These are phyloP conservation scores for Tephrocybe sp. DNA, from an alignment of 768 basidiomycete species.

Conservation along the genomic window DNA sequence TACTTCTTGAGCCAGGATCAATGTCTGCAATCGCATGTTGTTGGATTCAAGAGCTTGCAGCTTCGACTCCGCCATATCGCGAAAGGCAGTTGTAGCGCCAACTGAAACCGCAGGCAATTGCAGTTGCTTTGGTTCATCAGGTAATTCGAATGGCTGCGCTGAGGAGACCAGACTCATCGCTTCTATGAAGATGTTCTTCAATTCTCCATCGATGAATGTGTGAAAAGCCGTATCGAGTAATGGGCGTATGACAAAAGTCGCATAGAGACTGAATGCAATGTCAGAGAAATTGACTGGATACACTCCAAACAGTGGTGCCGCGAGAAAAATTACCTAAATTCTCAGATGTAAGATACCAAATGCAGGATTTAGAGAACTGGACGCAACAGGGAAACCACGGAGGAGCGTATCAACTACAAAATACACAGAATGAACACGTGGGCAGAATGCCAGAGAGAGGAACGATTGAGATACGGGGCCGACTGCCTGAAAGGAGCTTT, in stretches of 20 bases:
- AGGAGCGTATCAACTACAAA: slow-evolving; percentile 8
- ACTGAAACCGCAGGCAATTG: too few species aligned
- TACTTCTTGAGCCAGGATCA: too few species aligned
- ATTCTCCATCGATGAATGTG: slow-evolving; percentile 2
- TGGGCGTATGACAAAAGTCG: slow-evolving; percentile 9
- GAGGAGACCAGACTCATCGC: slow-evolving; percentile 5
- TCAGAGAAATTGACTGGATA: slow-evolving; percentile 27
- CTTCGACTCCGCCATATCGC: background rate
- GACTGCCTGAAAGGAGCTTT: background rate
- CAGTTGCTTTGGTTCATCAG: too few species aligned
- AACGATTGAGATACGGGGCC: background rate
- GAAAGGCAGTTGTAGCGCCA: background rate
- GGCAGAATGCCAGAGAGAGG: background rate
- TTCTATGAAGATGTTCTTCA: slow-evolving; percentile 15
- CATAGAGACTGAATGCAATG: slow-evolving; percentile 34
- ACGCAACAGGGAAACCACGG: slow-evolving; percentile 33
- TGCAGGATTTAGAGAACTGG: background rate
- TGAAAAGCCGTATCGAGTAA: background rate
- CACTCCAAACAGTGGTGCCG: slow-evolving; percentile 23
- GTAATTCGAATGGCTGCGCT: too few species aligned
- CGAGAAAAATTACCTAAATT: slow-evolving; percentile 16
- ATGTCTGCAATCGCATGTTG: background rate
- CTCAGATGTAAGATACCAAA: background rate
- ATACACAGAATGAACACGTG: background rate
- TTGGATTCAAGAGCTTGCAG: background rate